A percentile compares a stretch with the other conserved stretches of the same genome.
These are phyloP conservation scores for Immersiella caudata DNA, from an alignment of 495 filamentous ascomycete genomes.

Conservation along the genomic window DNA sequence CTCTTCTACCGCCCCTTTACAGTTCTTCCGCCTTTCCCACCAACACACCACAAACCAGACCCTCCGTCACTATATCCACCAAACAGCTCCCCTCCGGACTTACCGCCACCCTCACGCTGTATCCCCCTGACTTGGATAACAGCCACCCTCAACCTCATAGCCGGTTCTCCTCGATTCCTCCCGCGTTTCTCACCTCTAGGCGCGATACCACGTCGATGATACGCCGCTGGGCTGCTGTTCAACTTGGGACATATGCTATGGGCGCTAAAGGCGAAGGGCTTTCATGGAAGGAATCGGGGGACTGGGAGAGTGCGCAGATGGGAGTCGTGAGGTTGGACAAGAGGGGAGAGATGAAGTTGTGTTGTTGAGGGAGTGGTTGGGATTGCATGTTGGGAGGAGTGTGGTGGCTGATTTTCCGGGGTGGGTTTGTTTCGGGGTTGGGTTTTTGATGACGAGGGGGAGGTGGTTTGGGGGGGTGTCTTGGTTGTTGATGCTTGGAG, in stretches of 20 bases:
- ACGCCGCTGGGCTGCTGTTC: not conserved
- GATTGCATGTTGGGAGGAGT: not conserved
- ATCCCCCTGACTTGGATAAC: conserved; percentile 3
- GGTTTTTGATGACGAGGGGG: not conserved
- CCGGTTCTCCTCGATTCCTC: not conserved
- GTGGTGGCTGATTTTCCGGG: not conserved
- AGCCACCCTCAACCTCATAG: not conserved
- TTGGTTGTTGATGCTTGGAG: not conserved
- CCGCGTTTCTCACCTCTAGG: not conserved
- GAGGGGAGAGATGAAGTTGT: not conserved
- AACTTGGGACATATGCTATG: not conserved
- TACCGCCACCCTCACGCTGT: not conserved
- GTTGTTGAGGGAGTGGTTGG: not conserved
- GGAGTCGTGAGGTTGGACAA: no score
- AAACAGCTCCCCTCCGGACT: not conserved
- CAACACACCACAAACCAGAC: not conserved
- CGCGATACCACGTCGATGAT: not conserved
- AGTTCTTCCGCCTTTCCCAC: not conserved
- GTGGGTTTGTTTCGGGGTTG: not conserved
- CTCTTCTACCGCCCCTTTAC: not conserved
- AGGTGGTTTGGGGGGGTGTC: no score
- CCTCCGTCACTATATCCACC: not conserved
- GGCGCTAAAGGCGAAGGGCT: not conserved
- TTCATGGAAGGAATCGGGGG: not conserved
- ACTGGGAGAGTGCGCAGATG: not conserved